A percentile compares a stretch with the other conserved stretches of the same genome.
Conservation (phyloP, 2,329 filamentous ascomycete species). For the Aureobasidium namibiae region DNA sequence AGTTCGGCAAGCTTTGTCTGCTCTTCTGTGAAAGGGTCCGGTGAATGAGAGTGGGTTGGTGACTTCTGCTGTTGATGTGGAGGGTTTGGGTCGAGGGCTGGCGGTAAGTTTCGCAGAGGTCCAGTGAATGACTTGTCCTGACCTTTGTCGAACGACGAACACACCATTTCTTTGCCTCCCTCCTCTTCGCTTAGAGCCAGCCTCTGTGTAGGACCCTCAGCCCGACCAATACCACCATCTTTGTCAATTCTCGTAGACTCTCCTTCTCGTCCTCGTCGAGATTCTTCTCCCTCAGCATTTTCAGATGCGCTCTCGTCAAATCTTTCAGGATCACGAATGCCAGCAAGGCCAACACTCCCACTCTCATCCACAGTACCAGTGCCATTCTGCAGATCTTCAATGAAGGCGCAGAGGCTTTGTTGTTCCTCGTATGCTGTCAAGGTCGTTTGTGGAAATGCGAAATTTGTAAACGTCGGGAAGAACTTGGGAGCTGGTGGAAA, state of each 20-base stretch:
- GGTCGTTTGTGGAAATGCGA: neutral
- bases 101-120: neutral
- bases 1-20: neutral
- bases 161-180: too few species aligned
- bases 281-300: neutral
- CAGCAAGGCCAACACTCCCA: neutral
- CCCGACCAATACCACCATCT: neutral
- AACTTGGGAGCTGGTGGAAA: neutral
- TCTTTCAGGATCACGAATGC: neutral
- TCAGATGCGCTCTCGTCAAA: neutral
- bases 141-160: too few species aligned
- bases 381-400: neutral
- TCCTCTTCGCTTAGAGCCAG: neutral
- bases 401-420: neutral
- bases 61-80: neutral
- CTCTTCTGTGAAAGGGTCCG: neutral
- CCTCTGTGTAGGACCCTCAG: neutral
- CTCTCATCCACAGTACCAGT: neutral
- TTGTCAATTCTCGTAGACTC: neutral
- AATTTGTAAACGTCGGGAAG: neutral
- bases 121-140: too few species aligned
- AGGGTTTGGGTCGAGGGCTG: neutral
- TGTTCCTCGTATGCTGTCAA: neutral
- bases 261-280: neutral
- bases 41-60: neutral